phyloP scores from a whole-genome alignment of 1,139 yeast genomes.

The Hyphopichia pseudoburtonii region DNA sequence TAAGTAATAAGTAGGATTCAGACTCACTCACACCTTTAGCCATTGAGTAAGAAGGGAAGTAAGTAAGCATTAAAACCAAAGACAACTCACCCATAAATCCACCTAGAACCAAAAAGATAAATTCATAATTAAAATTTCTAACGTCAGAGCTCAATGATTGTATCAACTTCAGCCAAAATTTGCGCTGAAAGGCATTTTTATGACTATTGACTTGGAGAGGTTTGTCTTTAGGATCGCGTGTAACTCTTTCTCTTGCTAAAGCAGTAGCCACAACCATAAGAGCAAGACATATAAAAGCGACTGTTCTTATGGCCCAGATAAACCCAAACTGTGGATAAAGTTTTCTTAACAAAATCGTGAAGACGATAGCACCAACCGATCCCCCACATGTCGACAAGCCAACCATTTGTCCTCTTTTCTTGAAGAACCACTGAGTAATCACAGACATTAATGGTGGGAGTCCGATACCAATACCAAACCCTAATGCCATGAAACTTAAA shows the following conservation, averaged over 20 bases:
- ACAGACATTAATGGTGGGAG: conserved; percentile 59
- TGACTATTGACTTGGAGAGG: too few species aligned
- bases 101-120: conserved; percentile 28
- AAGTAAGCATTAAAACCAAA: conserved; percentile 48
- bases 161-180: too few species aligned
- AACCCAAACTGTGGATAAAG: conserved; percentile 55
- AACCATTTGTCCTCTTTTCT: conserved; percentile 53
- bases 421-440: conserved; percentile 57
- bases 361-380: conserved; percentile 59
- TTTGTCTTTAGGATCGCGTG: conserved; percentile 3
- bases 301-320: conserved; percentile 59
- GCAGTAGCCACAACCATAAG: conserved; percentile 39
- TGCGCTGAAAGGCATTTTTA: too few species aligned
- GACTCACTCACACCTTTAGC: conserved; percentile 40
- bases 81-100: conserved; percentile 57
- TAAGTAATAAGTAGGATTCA: conserved; percentile 34
- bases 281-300: conserved; percentile 49
- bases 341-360: conserved; percentile 58
- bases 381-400: conserved; percentile 66
- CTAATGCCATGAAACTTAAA: conserved; percentile 50
- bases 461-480: conserved; percentile 56
- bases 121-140: too few species aligned
- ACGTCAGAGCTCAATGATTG: too few species aligned
- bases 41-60: conserved; percentile 44
- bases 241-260: conserved; percentile 50